phyloP scores from a whole-genome alignment of 371 early-diverging fungal species.

The Phascolomyces articulosus region DNA sequence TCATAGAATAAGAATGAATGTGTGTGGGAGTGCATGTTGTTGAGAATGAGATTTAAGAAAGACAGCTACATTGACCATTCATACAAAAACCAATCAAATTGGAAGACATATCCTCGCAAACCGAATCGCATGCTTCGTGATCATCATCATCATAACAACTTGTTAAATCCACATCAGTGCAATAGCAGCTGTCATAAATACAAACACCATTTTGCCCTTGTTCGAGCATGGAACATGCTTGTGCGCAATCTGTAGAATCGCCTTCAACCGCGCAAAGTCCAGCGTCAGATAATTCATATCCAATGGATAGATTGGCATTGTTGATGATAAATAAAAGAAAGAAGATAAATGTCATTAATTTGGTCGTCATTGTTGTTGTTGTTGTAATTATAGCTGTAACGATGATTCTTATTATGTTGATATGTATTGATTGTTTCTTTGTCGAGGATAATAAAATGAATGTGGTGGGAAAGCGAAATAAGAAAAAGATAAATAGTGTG shows the following conservation, averaged over 20 bases:
- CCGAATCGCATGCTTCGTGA: constrained; percentile 43
- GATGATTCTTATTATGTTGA: too few species aligned
- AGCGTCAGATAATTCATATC: constrained; percentile 5
- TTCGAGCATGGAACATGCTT: constrained; percentile 9
- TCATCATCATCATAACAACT: constrained; percentile 37
- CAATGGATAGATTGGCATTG: neutral
- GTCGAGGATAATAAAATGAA: too few species aligned
- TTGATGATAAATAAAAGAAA: neutral
- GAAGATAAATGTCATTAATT: neutral
- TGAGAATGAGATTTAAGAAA: constrained; percentile 19
- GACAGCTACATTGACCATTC: constrained; percentile 42
- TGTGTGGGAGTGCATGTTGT: neutral
- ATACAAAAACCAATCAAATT: constrained; percentile 38
- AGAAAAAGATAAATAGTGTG: too few species aligned
- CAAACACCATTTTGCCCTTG: constrained; percentile 30
- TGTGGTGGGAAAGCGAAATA: too few species aligned
- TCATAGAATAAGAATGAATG: too few species aligned
- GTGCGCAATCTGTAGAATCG: constrained; percentile 14
- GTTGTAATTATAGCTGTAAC: too few species aligned
- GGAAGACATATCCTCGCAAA: constrained; percentile 42
- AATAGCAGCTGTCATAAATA: constrained; percentile 39
- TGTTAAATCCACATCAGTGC: constrained; percentile 38
- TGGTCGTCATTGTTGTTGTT: neutral
- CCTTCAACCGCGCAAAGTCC: constrained; percentile 16
- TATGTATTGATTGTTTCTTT: too few species aligned